Evolutionary conservation across 352 stramenopile genomes (phyloP).

Genomic region (Globisporangium cylindrosporum): DNA sequence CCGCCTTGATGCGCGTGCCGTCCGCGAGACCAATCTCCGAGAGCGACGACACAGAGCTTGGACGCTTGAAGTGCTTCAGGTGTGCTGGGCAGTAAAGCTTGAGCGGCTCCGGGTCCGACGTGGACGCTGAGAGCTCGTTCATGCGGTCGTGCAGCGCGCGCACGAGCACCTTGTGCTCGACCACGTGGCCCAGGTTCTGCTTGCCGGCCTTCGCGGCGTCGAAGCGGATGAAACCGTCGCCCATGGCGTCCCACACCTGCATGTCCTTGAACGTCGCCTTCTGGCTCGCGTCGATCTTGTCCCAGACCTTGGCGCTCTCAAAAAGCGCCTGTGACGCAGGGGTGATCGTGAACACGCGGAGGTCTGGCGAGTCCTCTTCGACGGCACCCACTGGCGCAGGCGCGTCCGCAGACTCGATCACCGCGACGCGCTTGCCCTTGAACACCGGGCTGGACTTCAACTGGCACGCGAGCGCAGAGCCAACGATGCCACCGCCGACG

Average conservation of each 20-base stretch:
- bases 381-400: slow-evolving; percentile 34
- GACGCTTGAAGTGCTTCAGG: slow-evolving; percentile 78
- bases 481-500: slow-evolving; percentile 82
- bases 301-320: slow-evolving; percentile 73
- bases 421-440: slow-evolving; percentile 72
- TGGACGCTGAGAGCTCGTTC: slow-evolving; percentile 52
- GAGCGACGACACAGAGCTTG: slow-evolving; percentile 37
- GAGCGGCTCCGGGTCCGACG: slow-evolving; percentile 51
- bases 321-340: slow-evolving; percentile 80
- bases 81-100: slow-evolving; percentile 75
- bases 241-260: slow-evolving; percentile 91
- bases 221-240: slow-evolving; percentile 87
- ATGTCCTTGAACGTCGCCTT: slow-evolving; percentile 83
- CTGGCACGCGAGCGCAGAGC: slow-evolving; percentile 74
- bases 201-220: slow-evolving; percentile 59
- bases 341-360: slow-evolving; percentile 90
- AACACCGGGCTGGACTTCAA: slow-evolving; percentile 78
- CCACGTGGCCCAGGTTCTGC: slow-evolving; percentile 75
- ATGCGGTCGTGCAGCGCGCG: slow-evolving; percentile 84
- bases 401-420: slow-evolving; percentile 63
- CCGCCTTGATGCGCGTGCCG: slow-evolving; percentile 60
- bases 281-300: slow-evolving; percentile 53
- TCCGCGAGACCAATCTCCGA: slow-evolving; percentile 70
- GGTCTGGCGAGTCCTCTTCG: slow-evolving; percentile 70
- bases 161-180: slow-evolving; percentile 88